These are phyloP conservation scores for Sporobolomyces pararoseus DNA, from an alignment of 768 basidiomycete genomes.

Conservation along the genomic window DNA sequence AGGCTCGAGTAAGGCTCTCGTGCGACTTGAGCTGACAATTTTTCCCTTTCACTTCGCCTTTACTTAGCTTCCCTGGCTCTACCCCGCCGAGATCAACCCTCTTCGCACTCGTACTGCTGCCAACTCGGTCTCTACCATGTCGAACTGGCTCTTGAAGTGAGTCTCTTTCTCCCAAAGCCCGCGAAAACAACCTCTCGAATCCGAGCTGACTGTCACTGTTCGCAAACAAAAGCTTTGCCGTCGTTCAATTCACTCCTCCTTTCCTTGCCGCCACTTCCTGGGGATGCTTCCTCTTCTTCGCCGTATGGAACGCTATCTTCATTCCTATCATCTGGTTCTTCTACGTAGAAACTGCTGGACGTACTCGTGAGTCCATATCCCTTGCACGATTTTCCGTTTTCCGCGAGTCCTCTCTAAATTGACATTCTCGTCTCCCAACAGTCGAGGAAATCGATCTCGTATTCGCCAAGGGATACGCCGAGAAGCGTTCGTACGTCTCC, in stretches of 20 bases:
- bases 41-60: neutral
- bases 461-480: constrained; percentile 48
- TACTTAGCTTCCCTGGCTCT: constrained; percentile 61
- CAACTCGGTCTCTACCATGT: constrained; percentile 51
- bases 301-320: constrained; percentile 27
- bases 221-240: constrained; percentile 49
- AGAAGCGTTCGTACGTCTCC: constrained; percentile 25
- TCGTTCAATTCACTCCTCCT: constrained; percentile 23
- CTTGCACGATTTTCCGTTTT: too few species aligned
- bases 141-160: constrained; percentile 50
- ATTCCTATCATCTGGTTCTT: constrained; percentile 12
- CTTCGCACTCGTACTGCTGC: constrained; percentile 52
- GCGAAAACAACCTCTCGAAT: too few species aligned
- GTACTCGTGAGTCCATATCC: constrained; percentile 25
- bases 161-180: constrained; percentile 44
- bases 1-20: too few species aligned
- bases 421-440: constrained; percentile 11
- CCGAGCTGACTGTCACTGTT: constrained; percentile 16
- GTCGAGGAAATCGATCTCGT: constrained; percentile 53
- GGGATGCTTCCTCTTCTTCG: constrained; percentile 38
- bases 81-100: constrained; percentile 56
- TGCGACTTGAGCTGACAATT: neutral
- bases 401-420: neutral
- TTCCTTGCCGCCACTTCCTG: constrained; percentile 14
- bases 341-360: constrained; percentile 36